Conservation (phyloP, 75 land plant genomes). For the Chamaecyparis obtusa region DNA sequence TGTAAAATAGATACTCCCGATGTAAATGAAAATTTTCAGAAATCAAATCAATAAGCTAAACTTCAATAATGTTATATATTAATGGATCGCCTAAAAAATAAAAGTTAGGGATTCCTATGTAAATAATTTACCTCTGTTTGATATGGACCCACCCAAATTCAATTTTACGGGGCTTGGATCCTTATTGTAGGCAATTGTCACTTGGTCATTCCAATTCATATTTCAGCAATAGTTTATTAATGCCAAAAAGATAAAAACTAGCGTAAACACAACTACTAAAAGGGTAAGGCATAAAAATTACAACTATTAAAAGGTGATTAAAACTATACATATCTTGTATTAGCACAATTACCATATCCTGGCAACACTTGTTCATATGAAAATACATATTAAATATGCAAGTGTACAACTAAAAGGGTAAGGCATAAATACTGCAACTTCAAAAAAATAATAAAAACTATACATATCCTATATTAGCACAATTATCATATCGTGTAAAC, state of each 20-base stretch:
- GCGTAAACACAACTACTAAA: not conserved
- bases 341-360: not conserved
- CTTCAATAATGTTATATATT: not conserved
- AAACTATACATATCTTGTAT: not conserved
- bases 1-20: not conserved
- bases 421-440: too few species aligned
- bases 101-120: not conserved
- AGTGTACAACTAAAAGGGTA: too few species aligned
- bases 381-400: too few species aligned
- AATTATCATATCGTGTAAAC: too few species aligned
- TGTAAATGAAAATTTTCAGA: not conserved
- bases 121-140: conserved; percentile 72
- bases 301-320: not conserved
- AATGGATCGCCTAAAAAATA: not conserved
- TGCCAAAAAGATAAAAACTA: not conserved
- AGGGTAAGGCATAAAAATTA: not conserved
- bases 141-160: conserved; percentile 93
- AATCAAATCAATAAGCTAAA: not conserved
- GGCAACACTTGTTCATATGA: not conserved
- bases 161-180: conserved; percentile 79
- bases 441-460: too few species aligned
- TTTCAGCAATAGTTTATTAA: not conserved
- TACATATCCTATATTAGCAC: too few species aligned
- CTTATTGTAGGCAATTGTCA: conserved; percentile 89
- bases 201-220: conserved; percentile 31